phyloP scores from a whole-genome alignment of 2,329 filamentous ascomycete genomes.

The Colletotrichum sp. region DNA sequence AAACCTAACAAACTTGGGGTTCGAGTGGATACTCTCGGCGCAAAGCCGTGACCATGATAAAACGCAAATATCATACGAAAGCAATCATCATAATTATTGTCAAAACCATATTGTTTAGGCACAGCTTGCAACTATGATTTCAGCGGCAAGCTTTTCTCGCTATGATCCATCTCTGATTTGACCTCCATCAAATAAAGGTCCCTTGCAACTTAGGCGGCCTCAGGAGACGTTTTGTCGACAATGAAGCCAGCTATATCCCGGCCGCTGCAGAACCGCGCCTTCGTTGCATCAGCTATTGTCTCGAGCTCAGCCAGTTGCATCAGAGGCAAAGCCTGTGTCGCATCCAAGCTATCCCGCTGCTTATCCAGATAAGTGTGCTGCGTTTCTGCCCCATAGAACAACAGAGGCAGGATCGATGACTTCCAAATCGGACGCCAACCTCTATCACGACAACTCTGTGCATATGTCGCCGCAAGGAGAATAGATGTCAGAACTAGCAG shows the following conservation, averaged over 20 bases:
- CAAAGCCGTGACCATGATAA: too few species aligned
- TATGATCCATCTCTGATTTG: too few species aligned
- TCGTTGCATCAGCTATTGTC: not conserved
- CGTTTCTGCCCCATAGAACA: not conserved
- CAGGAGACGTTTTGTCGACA: not conserved
- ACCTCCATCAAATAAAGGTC: accelerated
- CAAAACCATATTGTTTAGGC: not conserved
- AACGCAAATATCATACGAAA: too few species aligned
- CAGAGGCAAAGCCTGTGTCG: not conserved
- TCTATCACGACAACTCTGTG: not conserved
- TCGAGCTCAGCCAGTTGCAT: not conserved
- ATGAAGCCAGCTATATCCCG: not conserved
- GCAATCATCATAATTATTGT: too few species aligned
- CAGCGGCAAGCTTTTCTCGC: too few species aligned
- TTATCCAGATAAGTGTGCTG: not conserved
- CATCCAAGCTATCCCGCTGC: not conserved
- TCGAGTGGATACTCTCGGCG: too few species aligned
- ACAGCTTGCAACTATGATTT: not conserved
- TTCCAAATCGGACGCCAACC: not conserved
- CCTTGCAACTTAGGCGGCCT: not conserved
- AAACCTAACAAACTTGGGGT: too few species aligned
- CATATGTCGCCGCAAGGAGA: not conserved
- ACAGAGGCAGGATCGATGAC: not conserved
- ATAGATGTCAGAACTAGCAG: not conserved
- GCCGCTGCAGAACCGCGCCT: not conserved